These are phyloP conservation scores for Solanum verrucosum DNA, from an alignment of 257 asterid genomes.

Conservation along the genomic window DNA sequence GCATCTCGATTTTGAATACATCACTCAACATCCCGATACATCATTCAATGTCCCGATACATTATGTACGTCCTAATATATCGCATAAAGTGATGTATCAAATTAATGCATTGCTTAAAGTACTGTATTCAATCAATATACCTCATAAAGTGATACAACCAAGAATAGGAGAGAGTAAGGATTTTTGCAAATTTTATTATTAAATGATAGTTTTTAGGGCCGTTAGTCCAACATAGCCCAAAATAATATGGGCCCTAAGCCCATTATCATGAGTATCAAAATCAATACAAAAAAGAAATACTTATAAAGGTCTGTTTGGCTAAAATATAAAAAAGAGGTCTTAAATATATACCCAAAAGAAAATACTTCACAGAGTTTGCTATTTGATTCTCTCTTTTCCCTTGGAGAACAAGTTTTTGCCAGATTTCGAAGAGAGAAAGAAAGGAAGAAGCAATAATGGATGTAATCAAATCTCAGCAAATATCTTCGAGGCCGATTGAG, in stretches of 20 bases:
- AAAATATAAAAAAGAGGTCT: neutral
- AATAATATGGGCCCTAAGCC: neutral
- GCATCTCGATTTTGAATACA: accelerated
- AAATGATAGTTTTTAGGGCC: neutral
- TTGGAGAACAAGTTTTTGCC: neutral
- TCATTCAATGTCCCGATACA: too few relatives aligned
- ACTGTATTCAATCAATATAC: accelerated
- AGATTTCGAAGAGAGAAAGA: neutral
- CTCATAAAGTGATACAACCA: too few relatives aligned
- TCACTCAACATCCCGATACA: too few relatives aligned
- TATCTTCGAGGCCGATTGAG: slow-evolving; percentile 68
- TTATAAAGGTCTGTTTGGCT: neutral
- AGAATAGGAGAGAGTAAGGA: too few relatives aligned
- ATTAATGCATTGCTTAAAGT: too few relatives aligned
- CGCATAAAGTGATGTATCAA: too few relatives aligned
- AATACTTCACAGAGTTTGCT: neutral
- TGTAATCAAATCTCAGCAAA: slow-evolving; percentile 81
- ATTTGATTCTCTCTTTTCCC: neutral
- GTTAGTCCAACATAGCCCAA: neutral
- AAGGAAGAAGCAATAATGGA: slow-evolving; percentile 37
- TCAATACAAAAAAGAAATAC: too few relatives aligned
- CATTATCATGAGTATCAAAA: neutral
- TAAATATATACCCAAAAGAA: neutral
- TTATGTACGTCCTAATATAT: accelerated
- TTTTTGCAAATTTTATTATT: too few relatives aligned